Conservation (phyloP, 345 rosid species). For the Hibiscus syriacus region DNA sequence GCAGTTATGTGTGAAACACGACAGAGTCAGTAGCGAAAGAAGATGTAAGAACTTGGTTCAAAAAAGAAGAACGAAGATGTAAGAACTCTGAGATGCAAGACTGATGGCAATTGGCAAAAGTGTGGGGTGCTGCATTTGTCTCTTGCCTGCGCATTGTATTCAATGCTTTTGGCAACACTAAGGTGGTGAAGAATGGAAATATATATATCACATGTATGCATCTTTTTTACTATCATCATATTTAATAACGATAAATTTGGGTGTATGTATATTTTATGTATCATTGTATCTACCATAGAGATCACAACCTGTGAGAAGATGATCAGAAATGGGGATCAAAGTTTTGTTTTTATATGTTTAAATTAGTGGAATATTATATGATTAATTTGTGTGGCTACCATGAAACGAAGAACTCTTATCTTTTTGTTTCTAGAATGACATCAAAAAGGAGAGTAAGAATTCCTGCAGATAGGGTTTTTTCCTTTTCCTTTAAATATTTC, state of each 20-base stretch:
- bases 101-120: not conserved
- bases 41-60: not conserved
- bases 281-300: not conserved
- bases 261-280: not conserved
- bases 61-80: not conserved
- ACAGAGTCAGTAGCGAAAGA: not conserved
- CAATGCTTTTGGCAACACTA: constrained; percentile 5
- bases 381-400: constrained; percentile 11
- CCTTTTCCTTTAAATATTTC: not conserved
- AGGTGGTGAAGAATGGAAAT: not conserved
- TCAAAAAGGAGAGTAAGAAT: not conserved
- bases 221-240: no score
- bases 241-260: no score
- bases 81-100: not conserved
- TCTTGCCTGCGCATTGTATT: constrained; percentile 11
- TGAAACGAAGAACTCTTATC: not conserved
- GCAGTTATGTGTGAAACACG: not conserved
- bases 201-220: not conserved
- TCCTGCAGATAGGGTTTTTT: constrained; percentile 9
- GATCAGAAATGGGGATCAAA: not conserved
- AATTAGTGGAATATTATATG: not conserved
- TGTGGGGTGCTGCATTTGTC: constrained; percentile 12
- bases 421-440: not conserved
- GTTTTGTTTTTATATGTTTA: not conserved
- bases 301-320: not conserved